A percentile compares a stretch with the other conserved stretches of the same genome.
These are phyloP conservation scores for Ensete ventricosum DNA, from an alignment of 176 grass and related monocot species.

Conservation along the genomic window DNA sequence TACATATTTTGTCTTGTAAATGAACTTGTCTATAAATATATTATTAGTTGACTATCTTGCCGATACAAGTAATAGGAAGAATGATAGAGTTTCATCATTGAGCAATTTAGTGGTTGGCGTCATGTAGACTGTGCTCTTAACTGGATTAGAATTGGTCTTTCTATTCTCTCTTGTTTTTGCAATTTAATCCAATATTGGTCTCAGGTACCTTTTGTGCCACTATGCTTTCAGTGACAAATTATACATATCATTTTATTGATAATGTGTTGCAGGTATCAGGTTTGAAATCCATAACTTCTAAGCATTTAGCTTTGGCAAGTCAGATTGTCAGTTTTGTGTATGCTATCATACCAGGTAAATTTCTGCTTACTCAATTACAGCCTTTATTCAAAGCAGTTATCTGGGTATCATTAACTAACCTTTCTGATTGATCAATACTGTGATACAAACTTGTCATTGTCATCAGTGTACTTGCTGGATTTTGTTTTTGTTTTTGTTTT, in stretches of 20 bases:
- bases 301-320: conserved; percentile 96
- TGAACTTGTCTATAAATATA: too few species aligned
- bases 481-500: background rate
- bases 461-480: too few species aligned
- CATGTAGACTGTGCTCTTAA: background rate
- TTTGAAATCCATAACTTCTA: conserved; percentile 96
- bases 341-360: conserved; percentile 83
- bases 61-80: too few species aligned
- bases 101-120: background rate
- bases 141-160: background rate
- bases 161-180: background rate
- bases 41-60: too few species aligned
- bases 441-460: background rate
- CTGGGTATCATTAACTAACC: background rate
- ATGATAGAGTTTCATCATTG: too few species aligned
- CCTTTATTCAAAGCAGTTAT: background rate
- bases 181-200: background rate
- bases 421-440: background rate
- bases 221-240: background rate
- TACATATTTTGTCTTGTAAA: too few species aligned
- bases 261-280: conserved; percentile 75
- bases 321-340: conserved; percentile 94
- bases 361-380: conserved; percentile 11
- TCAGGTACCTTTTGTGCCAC: background rate
- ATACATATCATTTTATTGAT: background rate